phyloP scores from a whole-genome alignment of 2,329 filamentous ascomycete genomes.

The Claviceps sorghi region DNA sequence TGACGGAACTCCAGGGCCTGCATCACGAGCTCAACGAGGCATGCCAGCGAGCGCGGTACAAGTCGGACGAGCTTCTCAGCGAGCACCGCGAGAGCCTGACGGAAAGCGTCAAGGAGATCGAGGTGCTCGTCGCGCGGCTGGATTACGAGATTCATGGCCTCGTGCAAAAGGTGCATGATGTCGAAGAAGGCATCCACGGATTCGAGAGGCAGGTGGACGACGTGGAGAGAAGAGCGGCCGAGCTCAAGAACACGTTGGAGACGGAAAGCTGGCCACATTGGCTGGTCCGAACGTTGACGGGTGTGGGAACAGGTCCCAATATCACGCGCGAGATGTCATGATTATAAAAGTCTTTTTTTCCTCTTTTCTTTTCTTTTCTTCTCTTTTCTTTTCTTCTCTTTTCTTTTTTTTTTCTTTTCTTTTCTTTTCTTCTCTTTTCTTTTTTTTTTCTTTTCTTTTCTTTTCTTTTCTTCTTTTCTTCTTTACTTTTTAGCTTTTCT shows the following conservation, averaged over 20 bases:
- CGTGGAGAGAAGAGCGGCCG: constrained; percentile 49
- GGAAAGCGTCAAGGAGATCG: constrained; percentile 63
- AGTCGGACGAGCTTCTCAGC: constrained; percentile 52
- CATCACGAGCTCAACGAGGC: constrained; percentile 58
- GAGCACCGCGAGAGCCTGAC: constrained; percentile 54
- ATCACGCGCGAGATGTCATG: constrained; percentile 24
- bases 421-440: too few species aligned
- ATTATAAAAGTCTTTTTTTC: background rate
- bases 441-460: background rate
- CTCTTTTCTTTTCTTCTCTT: background rate
- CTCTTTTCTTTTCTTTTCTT: background rate
- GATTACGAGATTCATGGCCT: constrained; percentile 83
- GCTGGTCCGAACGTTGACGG: constrained; percentile 46
- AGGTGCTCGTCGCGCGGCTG: constrained; percentile 66
- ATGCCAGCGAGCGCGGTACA: constrained; percentile 52
- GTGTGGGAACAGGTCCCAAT: constrained; percentile 45
- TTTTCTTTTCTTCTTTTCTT: background rate
- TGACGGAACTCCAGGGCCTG: constrained; percentile 48
- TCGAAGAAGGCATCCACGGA: constrained; percentile 66
- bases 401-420: too few species aligned
- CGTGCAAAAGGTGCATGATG: constrained; percentile 68
- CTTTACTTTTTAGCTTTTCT: too few species aligned
- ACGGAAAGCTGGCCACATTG: constrained; percentile 51
- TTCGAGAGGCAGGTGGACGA: constrained; percentile 68
- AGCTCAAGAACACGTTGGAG: constrained; percentile 47